A percentile compares a stretch with the other conserved stretches of the same genome.
Conservation (phyloP, 164 flowering plant genomes). For the Pachysandra terminalis region DNA sequence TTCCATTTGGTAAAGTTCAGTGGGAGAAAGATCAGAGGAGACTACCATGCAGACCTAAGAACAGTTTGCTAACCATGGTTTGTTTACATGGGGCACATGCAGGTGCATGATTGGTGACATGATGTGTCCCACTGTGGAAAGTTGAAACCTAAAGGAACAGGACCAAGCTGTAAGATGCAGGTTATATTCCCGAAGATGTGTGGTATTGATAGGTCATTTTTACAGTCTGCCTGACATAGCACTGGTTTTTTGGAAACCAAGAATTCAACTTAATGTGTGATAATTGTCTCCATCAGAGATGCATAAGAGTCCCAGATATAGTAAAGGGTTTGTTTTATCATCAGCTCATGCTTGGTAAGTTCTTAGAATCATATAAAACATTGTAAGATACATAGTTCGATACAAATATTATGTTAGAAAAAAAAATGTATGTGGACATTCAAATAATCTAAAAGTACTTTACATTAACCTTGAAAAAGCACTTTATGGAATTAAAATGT, state of each 20-base stretch:
- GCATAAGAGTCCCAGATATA: neutral
- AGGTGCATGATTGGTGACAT: neutral
- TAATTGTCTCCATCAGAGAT: neutral
- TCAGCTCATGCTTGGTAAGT: neutral
- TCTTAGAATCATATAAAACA: neutral
- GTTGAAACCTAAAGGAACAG: no score
- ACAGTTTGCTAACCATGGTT: neutral
- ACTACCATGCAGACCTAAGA: neutral
- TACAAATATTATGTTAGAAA: neutral
- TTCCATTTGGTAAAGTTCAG: neutral
- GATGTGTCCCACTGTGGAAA: neutral
- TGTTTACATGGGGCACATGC: neutral
- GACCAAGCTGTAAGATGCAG: no score
- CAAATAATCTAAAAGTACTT: no score
- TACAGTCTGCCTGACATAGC: neutral
- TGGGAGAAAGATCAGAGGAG: neutral
- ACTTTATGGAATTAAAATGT: no score
- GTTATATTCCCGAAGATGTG: no score
- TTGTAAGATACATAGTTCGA: neutral
- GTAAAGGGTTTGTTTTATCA: neutral
- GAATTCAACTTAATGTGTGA: neutral
- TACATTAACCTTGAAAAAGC: neutral
- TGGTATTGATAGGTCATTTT: neutral
- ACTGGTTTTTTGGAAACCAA: neutral
- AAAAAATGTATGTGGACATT: neutral